Base-by-base conservation (phyloP, 2,329 filamentous ascomycete genomes). In the Calonectria multiphialidica region DNA sequence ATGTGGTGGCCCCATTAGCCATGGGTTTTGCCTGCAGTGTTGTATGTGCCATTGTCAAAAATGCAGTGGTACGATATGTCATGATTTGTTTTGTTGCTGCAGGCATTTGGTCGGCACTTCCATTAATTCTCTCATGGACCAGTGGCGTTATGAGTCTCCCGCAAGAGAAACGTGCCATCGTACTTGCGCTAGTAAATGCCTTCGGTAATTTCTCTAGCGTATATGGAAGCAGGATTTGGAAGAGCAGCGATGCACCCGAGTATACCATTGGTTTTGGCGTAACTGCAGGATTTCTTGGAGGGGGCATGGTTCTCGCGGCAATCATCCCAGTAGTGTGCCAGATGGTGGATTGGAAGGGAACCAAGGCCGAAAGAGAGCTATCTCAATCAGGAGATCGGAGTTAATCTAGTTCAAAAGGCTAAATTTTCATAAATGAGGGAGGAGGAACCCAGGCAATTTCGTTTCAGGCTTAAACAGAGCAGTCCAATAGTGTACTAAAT, bases 191-290 rank as follows among this genome's bases (percentile, higher is more conserved):
- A 5, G 72, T 74, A 0, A 74, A 71, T 9, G 65, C 65, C 1
- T 72, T 73, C 45, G 74, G 72, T 0, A 68, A 73, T 7, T 30
- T 72, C 23, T 65, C 67, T 13, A 73, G 65, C 1, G 66, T 75
- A 7, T 74, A 71, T 0, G 72, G 72, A 2, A 74, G 65, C 2
- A 47, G 68, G 2, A 28, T 71, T 1, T 74, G 72, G 70, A 71
- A 69, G 42, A 71, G 49, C 4, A 85, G 87, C 69, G 78, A 82
- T 30, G 63, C 67, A 5, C 81, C 81, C 0, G 75, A 61, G 4
- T 81, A 81, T 53, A 76, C 75, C 5, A 68, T 80, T 15, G 79
- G 80, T 0, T 82, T 82, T 42, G 80, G 79, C 2, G 78, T 80
- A 37, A 81, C 80, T 6, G 80, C 80, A 16, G 80, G 71, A 1